Evolutionary conservation across 2,329 filamentous ascomycete species (phyloP), one percentile per base, ranked within the genome.

Genomic region (Arthrobotrys conoides): DNA sequence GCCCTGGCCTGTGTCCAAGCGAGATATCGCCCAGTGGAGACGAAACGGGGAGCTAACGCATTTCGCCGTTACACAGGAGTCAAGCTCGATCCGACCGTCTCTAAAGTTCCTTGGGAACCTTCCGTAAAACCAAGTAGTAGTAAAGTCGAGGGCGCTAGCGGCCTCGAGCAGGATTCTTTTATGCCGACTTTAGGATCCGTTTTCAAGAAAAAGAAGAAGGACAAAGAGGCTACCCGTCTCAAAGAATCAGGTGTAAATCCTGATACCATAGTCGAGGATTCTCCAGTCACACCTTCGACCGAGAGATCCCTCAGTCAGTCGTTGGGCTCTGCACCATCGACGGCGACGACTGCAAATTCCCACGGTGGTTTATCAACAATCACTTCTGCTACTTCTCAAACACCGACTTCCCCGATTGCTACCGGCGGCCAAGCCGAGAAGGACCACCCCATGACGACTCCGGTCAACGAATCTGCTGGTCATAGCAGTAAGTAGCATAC

Each of bases 191-290:
- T 97, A 88, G 93, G 93, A 86, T 65, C 57, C 30, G 57, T 79
- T 33, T 94, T 97, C 84, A 90, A 98, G 85, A 97, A 97, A 90
- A 98, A 97, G 90, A 91, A 94, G 90, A 96, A 94, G 90, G 94
- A 97, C 66, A 82, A 82, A 82, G 81, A 82, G 87, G 92, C 90
- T 83, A 85, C 86, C 82, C 86, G 87, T 84, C 85, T 85, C 82
- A 88, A 87, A 84, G 72, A 77, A 10, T 88, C 76, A 80, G 80
- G 72, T 79, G 75, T 65, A 27, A 76, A 55, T 44, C 51, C 71
- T 33, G 71, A 76, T 55, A 71, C 65, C 30, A 71, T 76, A 41
- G 18, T 64, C 38, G 71, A 80, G 38, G 71, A 76, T 36, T 70
- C 76, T 53, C 71, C 76, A n/a, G 66, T 71, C 38, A 71, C 76